Base-by-base conservation (phyloP, 2,329 filamentous ascomycete genomes). In the Tothia fuscella region DNA sequence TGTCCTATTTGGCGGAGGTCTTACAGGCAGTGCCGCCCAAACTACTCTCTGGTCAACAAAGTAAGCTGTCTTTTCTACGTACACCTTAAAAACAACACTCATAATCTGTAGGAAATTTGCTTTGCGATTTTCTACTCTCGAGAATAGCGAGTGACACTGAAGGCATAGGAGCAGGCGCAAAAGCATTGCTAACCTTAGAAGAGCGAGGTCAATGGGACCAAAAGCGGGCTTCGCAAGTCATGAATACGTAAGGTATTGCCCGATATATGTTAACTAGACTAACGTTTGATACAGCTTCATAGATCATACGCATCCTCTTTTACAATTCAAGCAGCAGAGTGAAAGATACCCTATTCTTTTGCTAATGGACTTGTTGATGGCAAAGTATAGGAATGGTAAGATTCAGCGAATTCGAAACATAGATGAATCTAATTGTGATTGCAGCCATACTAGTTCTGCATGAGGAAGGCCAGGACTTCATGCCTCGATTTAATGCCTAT, bases 101-200 rank as follows among this genome's bases (percentile, higher is more conserved):
- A 35, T n/a, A 9, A 36, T 31, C 14, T 21, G 9, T 59, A 75
- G 55, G 76, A 48, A 61, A 63, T 41, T 55, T 81, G 14, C 61
- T 82, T 33, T 74, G 70, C 49, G 71, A 75, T 41, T 82, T 82
- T 56, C 67, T 79, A 30, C 70, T 78, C 44, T 76, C 78, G 49
- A 70, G 78, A 19, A 71, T 80, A 47, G 70, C 78, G 52, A 72
- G 76, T 47, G 67, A 69, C 51, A 54, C 51, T 34, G 65, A 67
- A 49, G 65, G 65, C 36, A 54, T 69, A 63, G 76, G 71, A 42
- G 71, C 74, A 34, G 74, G 74, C 33, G 66, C 78, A 19, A 66
- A 69, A 40, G 76, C 70, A 2, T 57, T 82, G 48, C 61, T 72
- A 42, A 72, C 72, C 4, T 57, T 82, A 29, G 75, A 80, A 55